Base-by-base conservation (phyloP, 108 stramenopile species). In the Cyclostephanos tholiformis region DNA sequence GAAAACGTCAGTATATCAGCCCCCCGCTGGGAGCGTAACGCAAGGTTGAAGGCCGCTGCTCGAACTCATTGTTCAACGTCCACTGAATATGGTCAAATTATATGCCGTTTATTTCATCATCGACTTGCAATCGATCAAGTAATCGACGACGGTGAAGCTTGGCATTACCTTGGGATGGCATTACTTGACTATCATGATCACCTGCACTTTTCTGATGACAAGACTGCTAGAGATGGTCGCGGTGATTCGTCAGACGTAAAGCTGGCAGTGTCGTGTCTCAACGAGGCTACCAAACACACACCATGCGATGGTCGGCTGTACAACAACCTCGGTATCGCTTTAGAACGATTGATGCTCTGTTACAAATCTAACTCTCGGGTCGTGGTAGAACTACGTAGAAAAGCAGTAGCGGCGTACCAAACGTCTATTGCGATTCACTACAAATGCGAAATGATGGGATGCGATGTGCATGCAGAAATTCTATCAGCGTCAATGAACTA, bases 81-180 rank as follows among this genome's bases (percentile, higher is more conserved):
- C 46, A 63, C 62, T 25, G 52, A 32, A 46, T 46, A 41, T 9
- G 71, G 68, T 44, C 65, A 68, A 49, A 63, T 67, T 19, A 30
- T 80, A 19, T 88, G 89, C 63, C 81, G 85, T 20, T 73, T 86
- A 23, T 36, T 58, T 8, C 84, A 88, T 62, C 82, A 86, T 62
- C 68, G 81, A 59, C 74, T 86, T 56, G 87, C 89, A 0, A 70
- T 87, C 50, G 58, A 70, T 53, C 22, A 65, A 17, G 66, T 75
- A 30, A 76, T 77, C 0, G 39, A 53, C 32, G 89, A 91, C 65
- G 89, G 89, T 25, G 89, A 91, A 76, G 89, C 89, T 6, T 85
- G 71, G 63, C 86, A 87, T 35, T 91, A 87, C 62, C 67, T 88
- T 11, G 87, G 89, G 17, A 88, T 82, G 71, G 84, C 84, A 16